phyloP scores from a whole-genome alignment of 768 basidiomycete species.

The Suillus americanus region DNA sequence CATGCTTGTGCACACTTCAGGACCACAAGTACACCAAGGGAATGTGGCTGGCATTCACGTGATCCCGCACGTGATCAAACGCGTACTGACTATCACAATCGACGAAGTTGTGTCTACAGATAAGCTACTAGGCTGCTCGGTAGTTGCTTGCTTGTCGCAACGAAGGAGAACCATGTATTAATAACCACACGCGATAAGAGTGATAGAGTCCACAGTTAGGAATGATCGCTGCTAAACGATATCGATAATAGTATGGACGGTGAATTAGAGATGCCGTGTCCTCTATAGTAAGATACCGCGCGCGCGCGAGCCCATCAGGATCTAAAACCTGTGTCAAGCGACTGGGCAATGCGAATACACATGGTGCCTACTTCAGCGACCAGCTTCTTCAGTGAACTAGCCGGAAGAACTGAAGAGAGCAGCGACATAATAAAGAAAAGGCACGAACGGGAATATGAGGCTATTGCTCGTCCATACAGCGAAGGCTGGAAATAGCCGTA shows the following conservation, averaged over 20 bases:
- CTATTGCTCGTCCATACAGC: background rate
- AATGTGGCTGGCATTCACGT: background rate
- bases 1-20: background rate
- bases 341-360: background rate
- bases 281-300: background rate
- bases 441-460: background rate
- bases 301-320: too few relatives aligned
- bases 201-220: background rate
- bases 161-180: background rate
- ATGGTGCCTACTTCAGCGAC: background rate
- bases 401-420: background rate
- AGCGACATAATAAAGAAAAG: background rate
- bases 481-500: background rate
- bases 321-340: background rate
- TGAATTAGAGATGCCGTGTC: background rate
- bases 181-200: background rate
- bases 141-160: background rate
- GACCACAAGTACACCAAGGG: background rate
- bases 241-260: background rate
- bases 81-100: background rate
- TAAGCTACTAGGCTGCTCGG: background rate
- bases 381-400: background rate
- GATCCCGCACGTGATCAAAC: background rate
- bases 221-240: background rate
- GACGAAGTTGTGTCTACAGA: background rate